Evolutionary conservation across 768 basidiomycete species (phyloP).

Genomic region (Suillus subalutaceus): DNA sequence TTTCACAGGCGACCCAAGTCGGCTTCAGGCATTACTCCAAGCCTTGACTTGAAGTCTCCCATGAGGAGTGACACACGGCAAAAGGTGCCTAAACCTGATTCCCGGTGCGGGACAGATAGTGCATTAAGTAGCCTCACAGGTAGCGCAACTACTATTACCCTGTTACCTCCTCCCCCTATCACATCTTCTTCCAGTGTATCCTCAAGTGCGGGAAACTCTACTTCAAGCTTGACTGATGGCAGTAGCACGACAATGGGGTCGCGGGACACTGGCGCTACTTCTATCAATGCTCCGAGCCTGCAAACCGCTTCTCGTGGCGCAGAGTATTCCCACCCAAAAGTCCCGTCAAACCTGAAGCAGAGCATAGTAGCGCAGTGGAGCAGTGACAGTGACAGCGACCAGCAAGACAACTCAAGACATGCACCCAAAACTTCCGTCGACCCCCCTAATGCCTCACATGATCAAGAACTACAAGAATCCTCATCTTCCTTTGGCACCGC

Average conservation of each 20-base stretch:
- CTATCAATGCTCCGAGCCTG: not conserved
- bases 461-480: constrained; percentile 2
- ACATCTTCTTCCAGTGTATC: constrained; percentile 6
- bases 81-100: not conserved
- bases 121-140: constrained; percentile 2
- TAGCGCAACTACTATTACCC: constrained; percentile 6
- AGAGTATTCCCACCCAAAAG: not conserved
- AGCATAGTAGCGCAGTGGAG: not conserved
- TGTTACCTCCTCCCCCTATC: constrained; percentile 6
- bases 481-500: constrained; percentile 4
- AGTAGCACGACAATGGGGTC: constrained; percentile 1
- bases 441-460: not conserved
- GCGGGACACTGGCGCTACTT: not conserved
- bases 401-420: not conserved
- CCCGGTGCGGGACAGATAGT: not conserved
- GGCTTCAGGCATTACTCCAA: not conserved
- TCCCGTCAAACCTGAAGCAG: constrained; percentile 1
- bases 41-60: not conserved
- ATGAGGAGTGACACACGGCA: not conserved
- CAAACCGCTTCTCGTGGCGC: not conserved
- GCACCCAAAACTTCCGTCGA: not conserved
- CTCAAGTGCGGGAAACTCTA: constrained; percentile 8
- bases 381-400: not conserved
- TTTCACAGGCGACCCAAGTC: constrained; percentile 27
- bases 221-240: constrained; percentile 1